These are phyloP conservation scores for Zygotorulaspora florentina DNA, from an alignment of 805 yeast genomes.

Conservation along the genomic window DNA sequence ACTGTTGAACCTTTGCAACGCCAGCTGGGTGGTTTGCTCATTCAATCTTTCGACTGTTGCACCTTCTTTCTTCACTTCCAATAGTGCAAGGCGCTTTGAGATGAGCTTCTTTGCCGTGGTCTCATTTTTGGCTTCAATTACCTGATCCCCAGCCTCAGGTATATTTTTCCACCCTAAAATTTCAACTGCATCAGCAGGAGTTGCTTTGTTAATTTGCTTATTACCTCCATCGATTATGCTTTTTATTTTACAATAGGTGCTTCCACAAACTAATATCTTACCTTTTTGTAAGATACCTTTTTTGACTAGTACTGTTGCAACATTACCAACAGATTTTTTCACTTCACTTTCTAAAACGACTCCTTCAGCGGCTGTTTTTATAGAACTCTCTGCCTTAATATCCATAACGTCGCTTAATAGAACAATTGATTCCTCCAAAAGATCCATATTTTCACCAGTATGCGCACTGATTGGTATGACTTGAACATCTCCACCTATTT, in stretches of 20 bases:
- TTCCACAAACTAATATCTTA: conserved; percentile 75
- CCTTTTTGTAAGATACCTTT: conserved; percentile 75
- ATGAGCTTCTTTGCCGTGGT: conserved; percentile 70
- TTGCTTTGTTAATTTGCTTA: conserved; percentile 56
- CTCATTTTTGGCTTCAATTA: conserved; percentile 73
- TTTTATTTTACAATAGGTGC: conserved; percentile 78
- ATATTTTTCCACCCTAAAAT: conserved; percentile 91
- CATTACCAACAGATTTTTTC: conserved; percentile 75
- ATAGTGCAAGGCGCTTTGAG: conserved; percentile 59
- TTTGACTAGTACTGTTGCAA: conserved; percentile 78
- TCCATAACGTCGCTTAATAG: conserved; percentile 83
- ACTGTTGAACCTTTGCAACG: conserved; percentile 48
- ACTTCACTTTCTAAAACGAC: conserved; percentile 85
- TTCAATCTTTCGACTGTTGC: conserved; percentile 68
- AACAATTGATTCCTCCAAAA: conserved; percentile 82
- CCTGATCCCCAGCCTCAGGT: conserved; percentile 87
- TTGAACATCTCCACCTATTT: conserved; percentile 93
- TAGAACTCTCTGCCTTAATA: conserved; percentile 51
- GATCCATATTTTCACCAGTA: conserved; percentile 86
- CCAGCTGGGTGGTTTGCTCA: conserved; percentile 52
- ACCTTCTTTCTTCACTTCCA: conserved; percentile 53
- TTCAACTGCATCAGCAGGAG: conserved; percentile 88
- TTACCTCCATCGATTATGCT: conserved; percentile 74
- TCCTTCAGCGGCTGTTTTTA: conserved; percentile 60
- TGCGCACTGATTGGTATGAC: conserved; percentile 83